Evolutionary conservation across 2,329 filamentous ascomycete species (phyloP).

Genomic region (Penicillium griseofulvum): DNA sequence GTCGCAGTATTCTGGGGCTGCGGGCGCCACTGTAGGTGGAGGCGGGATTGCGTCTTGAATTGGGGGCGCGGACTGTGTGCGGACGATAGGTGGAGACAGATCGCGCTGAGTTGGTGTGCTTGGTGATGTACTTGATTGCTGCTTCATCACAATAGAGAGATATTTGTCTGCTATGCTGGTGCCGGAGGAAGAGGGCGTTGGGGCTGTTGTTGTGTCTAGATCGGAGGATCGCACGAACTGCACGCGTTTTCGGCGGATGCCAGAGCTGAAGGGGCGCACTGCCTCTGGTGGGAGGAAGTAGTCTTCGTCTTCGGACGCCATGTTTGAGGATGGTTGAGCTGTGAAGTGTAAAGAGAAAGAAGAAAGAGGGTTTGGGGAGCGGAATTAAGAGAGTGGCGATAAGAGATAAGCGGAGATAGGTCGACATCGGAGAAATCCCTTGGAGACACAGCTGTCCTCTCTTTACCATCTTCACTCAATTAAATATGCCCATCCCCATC

Average conservation of each 20-base stretch:
- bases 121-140: constrained; percentile 7
- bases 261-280: constrained; percentile 60
- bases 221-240: constrained; percentile 57
- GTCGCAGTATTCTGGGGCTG: constrained; percentile 43
- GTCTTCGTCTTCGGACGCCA: constrained; percentile 51
- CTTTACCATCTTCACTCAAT: constrained; percentile 8
- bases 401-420: constrained; percentile 20
- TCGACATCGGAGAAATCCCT: constrained; percentile 5
- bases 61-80: constrained; percentile 17
- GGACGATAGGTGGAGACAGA: neutral
- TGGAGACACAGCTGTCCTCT: constrained; percentile 3
- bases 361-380: neutral
- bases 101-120: constrained; percentile 6
- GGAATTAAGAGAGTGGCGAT: constrained; percentile 10
- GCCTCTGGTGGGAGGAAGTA: constrained; percentile 59
- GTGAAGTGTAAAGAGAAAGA: neutral
- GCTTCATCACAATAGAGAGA: constrained; percentile 47
- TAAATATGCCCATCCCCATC: constrained; percentile 61
- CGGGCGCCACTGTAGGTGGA: neutral
- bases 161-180: constrained; percentile 42
- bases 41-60: constrained; percentile 2
- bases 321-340: constrained; percentile 9
- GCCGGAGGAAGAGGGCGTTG: constrained; percentile 27
- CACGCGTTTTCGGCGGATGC: constrained; percentile 61
- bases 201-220: constrained; percentile 30